A percentile compares a stretch with the other conserved stretches of the same genome.
Evolutionary conservation across 208 protist genomes (phyloP).

Genomic region (Trichomonas gallinae): DNA sequence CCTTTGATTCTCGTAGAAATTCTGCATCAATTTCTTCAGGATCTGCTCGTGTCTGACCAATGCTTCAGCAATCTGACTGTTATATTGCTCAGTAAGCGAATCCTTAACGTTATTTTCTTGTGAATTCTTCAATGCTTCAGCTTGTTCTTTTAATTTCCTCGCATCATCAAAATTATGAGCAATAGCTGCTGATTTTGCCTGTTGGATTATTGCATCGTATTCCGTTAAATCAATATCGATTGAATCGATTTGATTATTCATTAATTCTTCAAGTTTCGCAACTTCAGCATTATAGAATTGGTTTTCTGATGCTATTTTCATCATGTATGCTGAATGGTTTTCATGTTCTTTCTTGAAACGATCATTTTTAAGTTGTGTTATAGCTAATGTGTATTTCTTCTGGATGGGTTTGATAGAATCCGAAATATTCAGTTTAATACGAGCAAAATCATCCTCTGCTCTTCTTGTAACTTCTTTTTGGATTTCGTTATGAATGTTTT

Average conservation of each 20-base stretch:
- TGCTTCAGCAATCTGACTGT: not conserved
- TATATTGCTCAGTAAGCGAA: not conserved
- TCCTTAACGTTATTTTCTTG: not conserved
- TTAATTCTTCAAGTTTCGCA: not conserved
- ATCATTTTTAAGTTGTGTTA: not conserved
- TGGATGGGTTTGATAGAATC: not conserved
- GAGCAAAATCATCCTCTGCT: not conserved
- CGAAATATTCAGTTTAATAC: not conserved
- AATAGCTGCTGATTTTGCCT: not conserved
- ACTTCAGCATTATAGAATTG: not conserved
- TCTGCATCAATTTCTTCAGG: not conserved
- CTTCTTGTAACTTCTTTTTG: not conserved
- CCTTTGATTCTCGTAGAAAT: not conserved
- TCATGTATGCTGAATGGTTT: not conserved
- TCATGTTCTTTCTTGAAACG: not conserved
- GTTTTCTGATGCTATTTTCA: not conserved
- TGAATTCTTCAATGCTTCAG: not conserved
- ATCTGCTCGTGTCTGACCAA: not conserved
- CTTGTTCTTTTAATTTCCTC: not conserved
- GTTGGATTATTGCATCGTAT: not conserved
- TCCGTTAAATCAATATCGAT: not conserved
- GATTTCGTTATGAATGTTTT: not conserved
- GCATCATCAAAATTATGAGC: not conserved
- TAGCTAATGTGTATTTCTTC: not conserved
- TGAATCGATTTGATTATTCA: not conserved